Evolutionary conservation across 2,329 filamentous ascomycete genomes (phyloP), one percentile per base, ranked within the genome.

Genomic region (Fusarium cicatricum): DNA sequence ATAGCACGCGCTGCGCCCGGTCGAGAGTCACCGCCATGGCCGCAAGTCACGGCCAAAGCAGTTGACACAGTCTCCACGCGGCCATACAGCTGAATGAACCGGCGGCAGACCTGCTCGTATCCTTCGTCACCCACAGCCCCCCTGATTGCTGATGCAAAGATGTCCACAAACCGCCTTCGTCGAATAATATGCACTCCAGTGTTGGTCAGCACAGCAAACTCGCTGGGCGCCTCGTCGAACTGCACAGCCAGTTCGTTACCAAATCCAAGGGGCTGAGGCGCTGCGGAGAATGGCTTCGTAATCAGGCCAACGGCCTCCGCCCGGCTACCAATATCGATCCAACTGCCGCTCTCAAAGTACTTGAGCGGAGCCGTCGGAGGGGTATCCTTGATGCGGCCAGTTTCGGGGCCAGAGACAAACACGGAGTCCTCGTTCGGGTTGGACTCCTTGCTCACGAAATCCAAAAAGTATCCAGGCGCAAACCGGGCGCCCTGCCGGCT

Each of bases 171-270:
- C 49, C 95, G 84, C 68, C 92, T 85, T 43, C 95, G 83, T 49
- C 92, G 88, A 48, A 98, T 85, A 8, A 96, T 84, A 68, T 97
- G 92, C 47, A 99, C 86, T 3, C 95, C 95, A 12, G 86, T 92
- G 67, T 95, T 96, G 28, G 95, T 98, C 48, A 99, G 82, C 40
- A 99, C 86, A 1, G 94, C 95, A 61, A 98, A 87, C 71, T 99
- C 94, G 44, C 89, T 87, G 0, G 90, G 84, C 0, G 87, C 81
- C 55, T 90, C 83, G 69, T 99, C 95, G 67, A 95, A 99, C 67
- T 99, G 96, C n/a, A 96, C 90, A 2, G 95, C 92, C 51, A 98
- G 80, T 75, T 99, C 95, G 66, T 99, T 99, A 11, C 94, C 93
- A 68, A 97, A 98, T 0, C 93, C 94, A 17, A 86, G 72, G 0